Base-by-base conservation (phyloP, 345 rosid genomes). In the Populus simonii region DNA sequence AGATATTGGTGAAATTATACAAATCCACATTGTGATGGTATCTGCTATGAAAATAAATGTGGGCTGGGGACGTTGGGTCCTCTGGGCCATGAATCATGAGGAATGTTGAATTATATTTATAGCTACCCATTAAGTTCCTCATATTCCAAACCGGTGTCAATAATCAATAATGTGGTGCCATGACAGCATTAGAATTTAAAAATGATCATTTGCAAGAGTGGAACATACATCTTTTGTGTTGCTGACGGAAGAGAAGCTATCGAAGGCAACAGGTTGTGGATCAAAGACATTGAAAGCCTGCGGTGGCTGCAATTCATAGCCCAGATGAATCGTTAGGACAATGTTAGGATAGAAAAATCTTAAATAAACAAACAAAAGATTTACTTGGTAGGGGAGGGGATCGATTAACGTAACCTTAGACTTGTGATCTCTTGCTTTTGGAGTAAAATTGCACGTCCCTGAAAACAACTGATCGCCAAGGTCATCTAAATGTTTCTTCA, bases 401-500 rank as follows among this genome's bases (percentile, higher is more conserved):
- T 53, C 7, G 12, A 33, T 41, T 0, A 41, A 41, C 12, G 12
- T 20, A 35, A 82, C 98, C 97, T 93, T 92, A 27, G 76, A 69
- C 77, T 82, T 84, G 12, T 84, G 79, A 4, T 84, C 81, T 77
- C 83, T 87, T 43, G 80, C 41, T 11, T 75, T 89, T 59, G 92
- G 85, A 31, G 89, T 65, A 74, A 86, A 91, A 53, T 72, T 80
- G 79, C 98, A 93, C 2, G 90, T 69, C 3, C 96, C 99, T 0
- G 91, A 89, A 72, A 96, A 96, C 68, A 92, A 76, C 68, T 96
- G 94, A 51, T 93, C 94, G 6, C 97, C 97, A 31, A 96, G 96
- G 16, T 92, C 89, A 73, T 91, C 85, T 43, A 96, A 75, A 67
- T 92, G 92, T 63, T 84, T 77, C 69, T 89, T 91, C 75, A 96